A percentile compares a stretch with the other conserved stretches of the same genome.
phyloP scores from a whole-genome alignment of 768 basidiomycete genomes.

The Lepiota brunneoincarnata region DNA sequence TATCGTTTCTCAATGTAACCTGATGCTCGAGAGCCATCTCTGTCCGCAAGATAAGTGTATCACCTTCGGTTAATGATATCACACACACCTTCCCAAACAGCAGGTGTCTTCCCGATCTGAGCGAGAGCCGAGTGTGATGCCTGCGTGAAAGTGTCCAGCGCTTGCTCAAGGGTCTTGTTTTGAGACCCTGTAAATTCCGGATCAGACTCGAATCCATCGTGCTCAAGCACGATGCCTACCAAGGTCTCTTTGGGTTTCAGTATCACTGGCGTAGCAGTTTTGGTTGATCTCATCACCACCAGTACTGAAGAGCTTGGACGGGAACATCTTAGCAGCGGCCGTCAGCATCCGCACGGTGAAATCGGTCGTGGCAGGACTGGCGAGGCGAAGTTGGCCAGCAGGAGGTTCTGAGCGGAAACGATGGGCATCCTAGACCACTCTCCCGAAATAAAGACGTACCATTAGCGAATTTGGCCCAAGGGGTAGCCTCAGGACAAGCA shows the following conservation, averaged over 20 bases:
- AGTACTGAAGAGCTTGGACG: conserved; percentile 63
- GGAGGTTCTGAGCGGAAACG: conserved; percentile 57
- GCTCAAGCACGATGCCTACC: conserved; percentile 19
- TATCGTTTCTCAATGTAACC: conserved; percentile 42
- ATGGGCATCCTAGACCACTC: background rate
- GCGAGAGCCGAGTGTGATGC: conserved; percentile 54
- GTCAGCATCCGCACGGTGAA: conserved; percentile 58
- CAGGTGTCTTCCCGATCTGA: conserved; percentile 61
- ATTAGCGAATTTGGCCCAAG: conserved; percentile 62
- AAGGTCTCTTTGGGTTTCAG: conserved; percentile 54
- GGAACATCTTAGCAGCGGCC: conserved; percentile 47
- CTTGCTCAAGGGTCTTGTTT: conserved; percentile 57
- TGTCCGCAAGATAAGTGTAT: conserved; percentile 34
- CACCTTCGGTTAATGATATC: background rate
- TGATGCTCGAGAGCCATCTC: conserved; percentile 64
- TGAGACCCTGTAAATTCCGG: conserved; percentile 21
- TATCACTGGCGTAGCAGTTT: conserved; percentile 62
- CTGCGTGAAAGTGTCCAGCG: conserved; percentile 58
- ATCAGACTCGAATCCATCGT: background rate
- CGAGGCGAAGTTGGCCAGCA: conserved; percentile 79
- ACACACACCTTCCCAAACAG: conserved; percentile 72
- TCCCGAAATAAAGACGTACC: conserved; percentile 20
- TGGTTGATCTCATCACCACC: conserved; percentile 83
- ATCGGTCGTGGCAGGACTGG: conserved; percentile 51
- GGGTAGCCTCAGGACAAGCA: conserved; percentile 60